phyloP scores from a whole-genome alignment of 768 basidiomycete genomes.

The Lentinula guzmanii region DNA sequence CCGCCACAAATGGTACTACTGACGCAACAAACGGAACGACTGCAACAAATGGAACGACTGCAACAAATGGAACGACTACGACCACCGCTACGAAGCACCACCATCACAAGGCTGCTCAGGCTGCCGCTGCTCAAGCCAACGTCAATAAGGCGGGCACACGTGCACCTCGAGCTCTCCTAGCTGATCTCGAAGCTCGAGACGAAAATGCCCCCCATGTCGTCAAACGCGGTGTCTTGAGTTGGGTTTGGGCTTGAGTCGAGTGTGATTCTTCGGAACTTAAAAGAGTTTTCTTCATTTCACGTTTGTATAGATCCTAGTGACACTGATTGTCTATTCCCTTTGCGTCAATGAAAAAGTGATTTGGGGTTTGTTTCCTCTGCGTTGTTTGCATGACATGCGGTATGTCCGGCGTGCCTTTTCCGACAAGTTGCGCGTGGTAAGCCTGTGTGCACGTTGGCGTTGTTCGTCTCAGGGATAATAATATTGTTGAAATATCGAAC shows the following conservation, averaged over 20 bases:
- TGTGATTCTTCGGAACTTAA: not conserved
- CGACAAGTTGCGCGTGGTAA: not conserved
- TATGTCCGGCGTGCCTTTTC: not conserved
- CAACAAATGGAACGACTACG: not conserved
- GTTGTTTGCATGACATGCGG: no score
- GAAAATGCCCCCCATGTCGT: slow-evolving; percentile 5
- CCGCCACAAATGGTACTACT: not conserved
- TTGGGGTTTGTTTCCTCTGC: not conserved
- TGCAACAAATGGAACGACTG: not conserved
- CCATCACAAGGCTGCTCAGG: not conserved
- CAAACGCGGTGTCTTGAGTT: slow-evolving; percentile 1
- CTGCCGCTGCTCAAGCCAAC: not conserved
- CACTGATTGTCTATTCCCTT: not conserved
- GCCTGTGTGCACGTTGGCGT: not conserved
- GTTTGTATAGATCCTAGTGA: not conserved
- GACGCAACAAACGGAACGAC: slow-evolving; percentile 6
- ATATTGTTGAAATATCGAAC: not conserved
- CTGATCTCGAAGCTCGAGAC: slow-evolving; percentile 20
- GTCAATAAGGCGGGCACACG: slow-evolving; percentile 22
- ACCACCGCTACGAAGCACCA: slow-evolving; percentile 1
- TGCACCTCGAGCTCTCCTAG: slow-evolving; percentile 29
- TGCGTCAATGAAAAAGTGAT: slow-evolving; percentile 4
- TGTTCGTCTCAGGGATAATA: not conserved
- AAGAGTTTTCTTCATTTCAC: not conserved
- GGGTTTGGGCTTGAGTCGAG: slow-evolving; percentile 1